Base-by-base conservation (phyloP, 164 flowering plant genomes). In the Paratinospora sagittata region DNA sequence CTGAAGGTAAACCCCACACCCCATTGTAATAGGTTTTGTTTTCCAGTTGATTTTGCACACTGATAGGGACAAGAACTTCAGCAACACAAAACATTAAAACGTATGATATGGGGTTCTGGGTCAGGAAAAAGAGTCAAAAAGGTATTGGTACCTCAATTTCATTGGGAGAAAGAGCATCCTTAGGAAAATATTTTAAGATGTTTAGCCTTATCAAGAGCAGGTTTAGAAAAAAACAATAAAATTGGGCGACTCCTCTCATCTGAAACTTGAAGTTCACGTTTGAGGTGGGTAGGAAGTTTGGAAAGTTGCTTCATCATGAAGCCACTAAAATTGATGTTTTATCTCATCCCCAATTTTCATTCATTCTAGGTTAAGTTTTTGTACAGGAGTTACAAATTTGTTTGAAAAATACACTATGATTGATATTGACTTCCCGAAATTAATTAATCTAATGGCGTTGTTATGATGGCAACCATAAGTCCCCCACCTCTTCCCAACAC, bases 261-360 rank as follows among this genome's bases (percentile, higher is more conserved):
- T 52, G n/a, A 52, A 52, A 52, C 58, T 52, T 52, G 58, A 52
- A 52, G 2, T 52, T 52, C 58, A 52, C 58, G 58, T 52, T 52
- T 17, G 19, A 52, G 58, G n/a, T 52, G 19, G 58, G 58, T 52
- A 52, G 58, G 58, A n/a, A n/a, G n/a, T n/a, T 52, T 2, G 58
- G 58, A 52, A 52, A 52, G 58, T 17, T 52, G 19, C 21, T 52
- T 52, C 16, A 52, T 52, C 58, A 52, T 52, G 58, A n/a, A n/a
- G n/a, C n/a, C n/a, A n/a, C n/a, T n/a, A n/a, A n/a, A n/a, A n/a
- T n/a, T n/a, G n/a, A n/a, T n/a, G n/a, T n/a, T n/a, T n/a, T n/a
- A n/a, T n/a, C n/a, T n/a, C n/a, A n/a, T n/a, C n/a, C n/a, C n/a
- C n/a, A n/a, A n/a, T n/a, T n/a, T n/a, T n/a, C n/a, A n/a, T n/a